phyloP scores from a whole-genome alignment of 1,284 basidiomycete species.

The Pisolithus thermaeus region DNA sequence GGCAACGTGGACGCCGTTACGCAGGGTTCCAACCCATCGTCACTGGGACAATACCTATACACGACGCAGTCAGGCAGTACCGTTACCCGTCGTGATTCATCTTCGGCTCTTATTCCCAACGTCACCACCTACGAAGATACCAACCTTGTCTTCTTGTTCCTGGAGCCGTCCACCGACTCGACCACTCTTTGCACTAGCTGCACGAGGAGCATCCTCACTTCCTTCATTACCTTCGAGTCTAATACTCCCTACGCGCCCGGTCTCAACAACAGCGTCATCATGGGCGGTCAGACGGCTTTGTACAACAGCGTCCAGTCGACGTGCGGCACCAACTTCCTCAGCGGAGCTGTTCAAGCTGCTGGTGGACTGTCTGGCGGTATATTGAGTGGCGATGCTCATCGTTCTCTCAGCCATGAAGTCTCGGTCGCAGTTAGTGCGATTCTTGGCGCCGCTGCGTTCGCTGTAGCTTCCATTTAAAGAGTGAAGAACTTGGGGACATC shows the following conservation, averaged over 20 bases:
- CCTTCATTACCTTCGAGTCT: constrained; percentile 75
- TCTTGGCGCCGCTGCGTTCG: constrained; percentile 23
- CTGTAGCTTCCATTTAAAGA: constrained; percentile 14
- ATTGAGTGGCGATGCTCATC: constrained; percentile 24
- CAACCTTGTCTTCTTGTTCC: constrained; percentile 80
- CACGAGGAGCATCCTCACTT: constrained; percentile 66
- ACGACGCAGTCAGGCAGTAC: constrained; percentile 5
- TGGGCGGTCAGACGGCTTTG: constrained; percentile 60
- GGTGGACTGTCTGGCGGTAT: constrained; percentile 47
- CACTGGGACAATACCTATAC: constrained; percentile 16
- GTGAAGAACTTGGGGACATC: constrained; percentile 4
- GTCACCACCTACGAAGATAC: constrained; percentile 53
- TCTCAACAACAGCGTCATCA: constrained; percentile 54
- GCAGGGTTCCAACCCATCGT: constrained; percentile 12
- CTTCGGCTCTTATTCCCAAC: constrained; percentile 52
- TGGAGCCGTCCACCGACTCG: constrained; percentile 45
- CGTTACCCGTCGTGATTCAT: constrained; percentile 25
- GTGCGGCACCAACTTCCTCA: constrained; percentile 64
- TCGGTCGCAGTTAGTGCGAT: constrained; percentile 19
- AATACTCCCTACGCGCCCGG: constrained; percentile 70
- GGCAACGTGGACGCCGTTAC: constrained; percentile 18
- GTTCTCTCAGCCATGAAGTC: constrained; percentile 19
- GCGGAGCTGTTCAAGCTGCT: constrained; percentile 58
- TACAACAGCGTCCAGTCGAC: constrained; percentile 53
- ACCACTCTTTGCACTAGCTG: constrained; percentile 72